Evolutionary conservation across 2,329 filamentous ascomycete genomes (phyloP).

Genomic region (Arthroderma sp.): DNA sequence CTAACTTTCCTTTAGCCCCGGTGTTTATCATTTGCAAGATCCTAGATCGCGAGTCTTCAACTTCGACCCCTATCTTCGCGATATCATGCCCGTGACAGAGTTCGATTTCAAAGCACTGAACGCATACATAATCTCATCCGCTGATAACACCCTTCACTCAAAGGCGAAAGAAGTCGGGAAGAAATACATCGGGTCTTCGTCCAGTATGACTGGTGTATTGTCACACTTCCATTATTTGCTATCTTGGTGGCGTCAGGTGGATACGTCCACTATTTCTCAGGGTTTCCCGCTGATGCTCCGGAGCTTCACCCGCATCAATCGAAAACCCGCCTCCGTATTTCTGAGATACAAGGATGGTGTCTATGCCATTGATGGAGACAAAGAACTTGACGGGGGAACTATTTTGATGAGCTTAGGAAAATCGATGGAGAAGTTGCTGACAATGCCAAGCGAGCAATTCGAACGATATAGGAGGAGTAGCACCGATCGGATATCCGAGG

Average conservation of each 20-base stretch:
- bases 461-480: conserved; percentile 65
- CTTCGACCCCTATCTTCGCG: conserved; percentile 86
- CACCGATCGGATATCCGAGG: conserved; percentile 50
- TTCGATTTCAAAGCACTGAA: conserved; percentile 85
- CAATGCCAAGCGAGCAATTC: conserved; percentile 66
- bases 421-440: conserved; percentile 92
- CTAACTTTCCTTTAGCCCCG: conserved; percentile 37
- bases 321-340: conserved; percentile 67
- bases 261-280: conserved; percentile 52
- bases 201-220: conserved; percentile 81
- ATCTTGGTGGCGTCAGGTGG: conserved; percentile 66
- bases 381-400: conserved; percentile 73
- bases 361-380: conserved; percentile 94
- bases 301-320: conserved; percentile 59
- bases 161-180: conserved; percentile 54
- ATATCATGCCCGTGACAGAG: conserved; percentile 83
- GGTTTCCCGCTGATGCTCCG: conserved; percentile 48
- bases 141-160: conserved; percentile 57
- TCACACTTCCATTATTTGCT: conserved; percentile 88
- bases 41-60: conserved; percentile 80
- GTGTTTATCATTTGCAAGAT: conserved; percentile 85
- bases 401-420: conserved; percentile 86
- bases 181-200: conserved; percentile 89
- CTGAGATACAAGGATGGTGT: conserved; percentile 68
- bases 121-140: conserved; percentile 81